Percentiles rank a stretch among this genome's conserved stretches.
These are phyloP conservation scores for Anastatica hierochuntica DNA, from an alignment of 345 rosid genomes.

Conservation along the genomic window DNA sequence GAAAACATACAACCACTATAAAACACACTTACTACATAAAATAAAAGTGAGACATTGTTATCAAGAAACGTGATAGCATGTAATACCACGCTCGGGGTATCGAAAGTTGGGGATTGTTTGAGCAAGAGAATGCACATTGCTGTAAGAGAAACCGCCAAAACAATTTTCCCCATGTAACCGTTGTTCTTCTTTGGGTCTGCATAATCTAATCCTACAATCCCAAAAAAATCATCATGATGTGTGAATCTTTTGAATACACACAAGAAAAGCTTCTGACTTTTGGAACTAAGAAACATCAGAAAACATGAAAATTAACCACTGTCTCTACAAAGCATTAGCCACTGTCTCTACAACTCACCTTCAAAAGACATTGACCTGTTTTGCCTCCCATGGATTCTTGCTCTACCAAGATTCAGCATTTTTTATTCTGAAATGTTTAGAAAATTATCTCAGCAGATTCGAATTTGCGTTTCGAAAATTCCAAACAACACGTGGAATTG, in stretches of 20 bases:
- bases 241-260: background rate
- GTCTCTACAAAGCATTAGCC: background rate
- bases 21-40: too few species aligned
- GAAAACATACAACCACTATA: too few species aligned
- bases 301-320: too few species aligned
- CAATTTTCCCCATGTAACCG: slow-evolving; percentile 52
- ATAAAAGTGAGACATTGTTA: too few species aligned
- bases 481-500: too few species aligned
- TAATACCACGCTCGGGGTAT: slow-evolving; percentile 52
- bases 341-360: slow-evolving; percentile 54
- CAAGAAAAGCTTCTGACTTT: slow-evolving; percentile 3
- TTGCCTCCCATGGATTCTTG: slow-evolving; percentile 62
- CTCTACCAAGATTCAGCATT: slow-evolving; percentile 69
- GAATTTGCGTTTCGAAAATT: too few species aligned
- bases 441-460: too few species aligned
- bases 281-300: too few species aligned
- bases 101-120: slow-evolving; percentile 73
- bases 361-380: slow-evolving; percentile 54
- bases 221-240: slow-evolving; percentile 12
- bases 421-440: too few species aligned
- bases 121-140: slow-evolving; percentile 85
- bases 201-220: slow-evolving; percentile 67
- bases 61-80: too few species aligned
- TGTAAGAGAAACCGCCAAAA: slow-evolving; percentile 70
- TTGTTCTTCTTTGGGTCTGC: slow-evolving; percentile 74